phyloP scores from a whole-genome alignment of 352 stramenopile species.

The Pythium periplocum region DNA sequence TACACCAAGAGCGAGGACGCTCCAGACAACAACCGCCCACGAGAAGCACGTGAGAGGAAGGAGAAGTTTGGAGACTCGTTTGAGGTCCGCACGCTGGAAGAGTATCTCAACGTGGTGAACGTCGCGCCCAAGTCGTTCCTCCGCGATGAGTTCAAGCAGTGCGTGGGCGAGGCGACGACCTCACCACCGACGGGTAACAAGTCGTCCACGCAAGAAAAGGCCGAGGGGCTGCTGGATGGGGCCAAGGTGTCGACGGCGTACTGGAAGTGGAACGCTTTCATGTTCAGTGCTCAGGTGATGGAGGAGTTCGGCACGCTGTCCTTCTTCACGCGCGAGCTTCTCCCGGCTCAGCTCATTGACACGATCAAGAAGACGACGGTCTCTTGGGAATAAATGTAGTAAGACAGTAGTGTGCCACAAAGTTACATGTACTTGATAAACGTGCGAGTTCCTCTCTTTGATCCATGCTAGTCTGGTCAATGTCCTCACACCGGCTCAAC shows the following conservation, averaged over 20 bases:
- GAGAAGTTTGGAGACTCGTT: slow-evolving; percentile 1
- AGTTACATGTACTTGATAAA: too few relatives aligned
- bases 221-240: slow-evolving; percentile 4
- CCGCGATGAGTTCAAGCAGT: background rate
- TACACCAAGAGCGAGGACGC: background rate
- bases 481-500: background rate
- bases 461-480: background rate
- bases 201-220: background rate
- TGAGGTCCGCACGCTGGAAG: background rate
- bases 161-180: slow-evolving; percentile 1
- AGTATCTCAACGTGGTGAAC: background rate
- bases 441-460: too few relatives aligned
- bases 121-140: background rate
- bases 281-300: slow-evolving; percentile 33
- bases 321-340: slow-evolving; percentile 40
- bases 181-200: background rate
- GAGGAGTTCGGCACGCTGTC: slow-evolving; percentile 38
- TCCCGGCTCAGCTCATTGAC: slow-evolving; percentile 39
- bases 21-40: too few relatives aligned
- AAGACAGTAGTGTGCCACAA: too few relatives aligned
- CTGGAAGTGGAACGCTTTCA: slow-evolving; percentile 32
- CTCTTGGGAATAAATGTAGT: slow-evolving; percentile 18
- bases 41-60: too few relatives aligned
- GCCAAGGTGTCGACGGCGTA: slow-evolving; percentile 13
- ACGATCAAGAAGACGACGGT: slow-evolving; percentile 40